phyloP scores from a whole-genome alignment of 495 filamentous ascomycete species.

The Collariella sp. region DNA sequence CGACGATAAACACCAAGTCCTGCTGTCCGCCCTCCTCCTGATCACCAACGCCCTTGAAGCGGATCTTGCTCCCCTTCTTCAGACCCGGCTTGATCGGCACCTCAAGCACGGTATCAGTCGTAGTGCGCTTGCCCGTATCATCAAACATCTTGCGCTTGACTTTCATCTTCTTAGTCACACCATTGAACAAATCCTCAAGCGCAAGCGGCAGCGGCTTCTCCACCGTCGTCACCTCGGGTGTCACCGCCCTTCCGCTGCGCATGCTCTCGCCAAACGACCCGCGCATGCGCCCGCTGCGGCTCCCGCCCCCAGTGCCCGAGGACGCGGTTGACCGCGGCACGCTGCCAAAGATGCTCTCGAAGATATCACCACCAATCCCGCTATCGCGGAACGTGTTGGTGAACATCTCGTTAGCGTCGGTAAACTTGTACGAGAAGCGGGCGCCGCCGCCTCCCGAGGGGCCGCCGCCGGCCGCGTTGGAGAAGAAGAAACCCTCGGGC shows the following conservation, averaged over 20 bases:
- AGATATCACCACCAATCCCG: slow-evolving; percentile 39
- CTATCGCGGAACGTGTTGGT: slow-evolving; percentile 61
- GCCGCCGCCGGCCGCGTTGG: slow-evolving; percentile 10
- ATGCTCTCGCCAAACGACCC: slow-evolving; percentile 41
- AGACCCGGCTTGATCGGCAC: slow-evolving; percentile 91
- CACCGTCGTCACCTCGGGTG: slow-evolving; percentile 84
- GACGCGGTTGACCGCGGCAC: slow-evolving; percentile 21
- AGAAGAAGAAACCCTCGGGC: slow-evolving; percentile 25
- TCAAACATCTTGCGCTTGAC: slow-evolving; percentile 96
- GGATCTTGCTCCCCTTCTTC: slow-evolving; percentile 94
- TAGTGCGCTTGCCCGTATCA: slow-evolving; percentile 68
- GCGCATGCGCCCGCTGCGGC: slow-evolving; percentile 30
- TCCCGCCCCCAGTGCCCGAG: slow-evolving; percentile 25
- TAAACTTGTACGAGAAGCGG: slow-evolving; percentile 65
- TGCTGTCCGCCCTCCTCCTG: slow-evolving; percentile 96
- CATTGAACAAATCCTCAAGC: slow-evolving; percentile 78
- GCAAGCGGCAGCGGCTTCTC: slow-evolving; percentile 74
- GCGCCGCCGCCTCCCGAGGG: slow-evolving; percentile 31
- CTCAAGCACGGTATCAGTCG: slow-evolving; percentile 81
- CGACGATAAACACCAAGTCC: slow-evolving; percentile 87
- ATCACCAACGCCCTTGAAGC: slow-evolving; percentile 91
- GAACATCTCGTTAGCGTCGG: slow-evolving; percentile 77
- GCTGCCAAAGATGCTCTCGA: slow-evolving; percentile 28
- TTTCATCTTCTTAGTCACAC: slow-evolving; percentile 89
- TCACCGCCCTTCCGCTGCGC: slow-evolving; percentile 41